phyloP scores from a whole-genome alignment of 1,284 basidiomycete species.

The Leccinum angustisporum region DNA sequence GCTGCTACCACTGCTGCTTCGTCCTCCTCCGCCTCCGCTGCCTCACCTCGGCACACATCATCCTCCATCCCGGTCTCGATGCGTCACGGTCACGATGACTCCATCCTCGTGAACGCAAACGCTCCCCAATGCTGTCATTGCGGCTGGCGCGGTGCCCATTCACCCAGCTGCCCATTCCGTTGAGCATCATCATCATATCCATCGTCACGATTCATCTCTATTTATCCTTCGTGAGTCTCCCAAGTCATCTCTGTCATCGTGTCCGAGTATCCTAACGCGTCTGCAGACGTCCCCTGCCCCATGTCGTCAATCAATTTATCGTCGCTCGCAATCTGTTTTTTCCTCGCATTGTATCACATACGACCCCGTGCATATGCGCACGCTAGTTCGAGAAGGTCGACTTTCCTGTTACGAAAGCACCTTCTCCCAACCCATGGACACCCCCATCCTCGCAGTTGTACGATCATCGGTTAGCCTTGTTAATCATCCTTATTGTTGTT shows the following conservation, averaged over 20 bases:
- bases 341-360: constrained; percentile 34
- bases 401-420: constrained; percentile 1
- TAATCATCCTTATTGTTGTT: constrained; percentile 14
- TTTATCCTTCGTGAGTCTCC: constrained; percentile 31
- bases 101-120: constrained; percentile 37
- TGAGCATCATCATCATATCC: constrained; percentile 14
- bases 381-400: constrained; percentile 24
- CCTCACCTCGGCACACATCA: constrained; percentile 15
- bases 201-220: constrained; percentile 17
- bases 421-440: constrained; percentile 21
- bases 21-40: constrained; percentile 10
- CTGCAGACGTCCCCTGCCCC: constrained; percentile 19
- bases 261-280: constrained; percentile 3
- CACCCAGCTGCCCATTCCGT: constrained; percentile 67
- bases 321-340: constrained; percentile 34
- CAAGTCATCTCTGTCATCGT: not conserved
- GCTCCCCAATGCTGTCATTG: constrained; percentile 76
- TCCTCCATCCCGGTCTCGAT: constrained; percentile 21
- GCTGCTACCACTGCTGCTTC: constrained; percentile 2
- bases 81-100: constrained; percentile 23
- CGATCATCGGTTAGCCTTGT: constrained; percentile 19
- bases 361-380: constrained; percentile 36
- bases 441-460: constrained; percentile 23
- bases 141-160: constrained; percentile 64
- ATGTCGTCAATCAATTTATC: constrained; percentile 31